phyloP scores from a whole-genome alignment of 768 basidiomycete genomes.

The Tulasnella sp. region DNA sequence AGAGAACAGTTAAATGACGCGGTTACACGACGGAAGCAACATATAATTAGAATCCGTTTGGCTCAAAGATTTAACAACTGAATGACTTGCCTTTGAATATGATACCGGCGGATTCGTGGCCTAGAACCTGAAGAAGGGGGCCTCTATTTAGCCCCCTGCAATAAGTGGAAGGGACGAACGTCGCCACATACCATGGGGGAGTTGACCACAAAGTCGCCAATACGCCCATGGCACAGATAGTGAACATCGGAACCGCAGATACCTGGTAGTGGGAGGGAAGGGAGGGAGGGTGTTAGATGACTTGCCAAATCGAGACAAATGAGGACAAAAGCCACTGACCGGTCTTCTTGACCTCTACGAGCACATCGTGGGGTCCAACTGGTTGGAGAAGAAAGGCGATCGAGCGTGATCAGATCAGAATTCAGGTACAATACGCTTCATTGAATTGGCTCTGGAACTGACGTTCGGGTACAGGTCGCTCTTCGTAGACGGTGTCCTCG shows the following conservation, averaged over 20 bases:
- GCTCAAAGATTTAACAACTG: too few species aligned
- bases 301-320: conserved; percentile 12
- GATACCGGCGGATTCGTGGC: conserved; percentile 88
- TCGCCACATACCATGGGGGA: conserved; percentile 62
- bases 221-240: conserved; percentile 72
- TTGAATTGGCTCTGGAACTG: conserved; percentile 33
- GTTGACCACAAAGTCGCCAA: conserved; percentile 67
- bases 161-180: neutral
- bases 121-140: conserved; percentile 62
- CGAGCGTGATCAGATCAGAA: conserved; percentile 27
- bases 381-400: conserved; percentile 5
- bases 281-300: conserved; percentile 24
- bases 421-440: neutral
- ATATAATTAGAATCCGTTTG: too few species aligned
- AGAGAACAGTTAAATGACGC: too few species aligned
- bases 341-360: conserved; percentile 89
- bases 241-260: conserved; percentile 92
- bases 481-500: conserved; percentile 65
- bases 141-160: neutral
- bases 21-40: too few species aligned
- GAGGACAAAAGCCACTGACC: conserved; percentile 45
- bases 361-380: conserved; percentile 73
- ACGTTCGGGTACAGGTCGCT: conserved; percentile 73
- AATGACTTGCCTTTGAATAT: conserved; percentile 55
- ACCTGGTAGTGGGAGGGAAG: conserved; percentile 44